Evolutionary conservation across 805 yeast genomes (phyloP).

Genomic region (Vanderwaltozyma polyspora): DNA sequence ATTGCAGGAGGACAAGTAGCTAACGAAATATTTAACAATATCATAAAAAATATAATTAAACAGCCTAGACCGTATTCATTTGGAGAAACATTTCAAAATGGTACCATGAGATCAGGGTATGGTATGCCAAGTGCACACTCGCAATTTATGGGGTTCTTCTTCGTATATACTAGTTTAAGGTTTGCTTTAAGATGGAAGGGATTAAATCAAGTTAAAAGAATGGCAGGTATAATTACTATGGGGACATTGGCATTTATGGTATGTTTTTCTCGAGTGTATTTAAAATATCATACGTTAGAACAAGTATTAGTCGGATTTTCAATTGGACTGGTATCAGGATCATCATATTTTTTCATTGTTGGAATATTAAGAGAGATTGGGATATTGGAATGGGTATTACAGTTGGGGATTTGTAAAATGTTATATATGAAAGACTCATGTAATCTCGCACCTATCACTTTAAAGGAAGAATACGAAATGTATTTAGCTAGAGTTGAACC

Average conservation of each 20-base stretch:
- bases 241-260: constrained; percentile 24
- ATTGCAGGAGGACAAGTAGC: constrained; percentile 77
- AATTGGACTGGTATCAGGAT: constrained; percentile 52
- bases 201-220: constrained; percentile 22
- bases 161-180: constrained; percentile 42
- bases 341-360: constrained; percentile 42
- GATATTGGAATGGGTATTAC: constrained; percentile 50
- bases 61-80: constrained; percentile 62
- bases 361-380: constrained; percentile 56
- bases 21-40: constrained; percentile 61
- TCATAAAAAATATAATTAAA: constrained; percentile 50
- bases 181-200: constrained; percentile 34
- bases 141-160: constrained; percentile 85
- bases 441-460: constrained; percentile 35
- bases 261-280: constrained; percentile 67
- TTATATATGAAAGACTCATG: constrained; percentile 54
- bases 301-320: constrained; percentile 69
- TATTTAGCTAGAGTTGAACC: constrained; percentile 16
- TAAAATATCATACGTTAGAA: constrained; percentile 59
- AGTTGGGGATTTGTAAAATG: constrained; percentile 40
- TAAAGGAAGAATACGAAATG: constrained; percentile 35
- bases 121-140: constrained; percentile 98
- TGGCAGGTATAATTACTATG: constrained; percentile 19
- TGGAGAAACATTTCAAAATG: constrained; percentile 27
- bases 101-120: constrained; percentile 46